Percentiles rank a stretch among this genome's conserved stretches.
phyloP scores from a whole-genome alignment of 192 early-diverging fungal species.

The Podila epigama region DNA sequence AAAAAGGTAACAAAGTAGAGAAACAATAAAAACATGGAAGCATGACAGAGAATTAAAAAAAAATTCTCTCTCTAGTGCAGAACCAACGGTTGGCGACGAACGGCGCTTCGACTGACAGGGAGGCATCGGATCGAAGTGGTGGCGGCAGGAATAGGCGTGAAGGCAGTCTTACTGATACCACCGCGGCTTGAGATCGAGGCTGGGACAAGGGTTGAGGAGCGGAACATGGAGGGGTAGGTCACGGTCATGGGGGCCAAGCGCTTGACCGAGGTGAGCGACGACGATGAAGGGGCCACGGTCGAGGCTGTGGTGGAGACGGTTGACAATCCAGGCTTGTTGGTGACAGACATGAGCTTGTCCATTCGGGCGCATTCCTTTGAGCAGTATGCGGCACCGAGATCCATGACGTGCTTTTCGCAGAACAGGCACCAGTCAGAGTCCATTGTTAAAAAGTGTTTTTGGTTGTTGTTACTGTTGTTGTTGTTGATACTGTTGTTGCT shows the following conservation, averaged over 20 bases:
- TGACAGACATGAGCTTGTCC: slow-evolving; percentile 46
- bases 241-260: slow-evolving; percentile 40
- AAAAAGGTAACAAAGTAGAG: too few species aligned
- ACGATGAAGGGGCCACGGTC: not conserved
- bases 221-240: slow-evolving; percentile 40
- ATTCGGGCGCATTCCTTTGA: slow-evolving; percentile 45
- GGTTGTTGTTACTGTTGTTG: slow-evolving; percentile 1
- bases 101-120: slow-evolving; percentile 23
- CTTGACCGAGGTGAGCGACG: slow-evolving; percentile 19
- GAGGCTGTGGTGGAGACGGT: not conserved
- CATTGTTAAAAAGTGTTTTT: slow-evolving; percentile 15
- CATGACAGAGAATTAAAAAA: too few species aligned
- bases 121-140: slow-evolving; percentile 44
- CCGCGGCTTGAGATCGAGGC: slow-evolving; percentile 43
- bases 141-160: slow-evolving; percentile 30
- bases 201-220: slow-evolving; percentile 37
- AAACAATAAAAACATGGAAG: too few species aligned
- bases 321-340: slow-evolving; percentile 5
- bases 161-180: slow-evolving; percentile 44
- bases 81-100: slow-evolving; percentile 44
- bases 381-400: slow-evolving; percentile 47
- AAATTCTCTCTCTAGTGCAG: too few species aligned
- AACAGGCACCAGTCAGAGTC: slow-evolving; percentile 52
- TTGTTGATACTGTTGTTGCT: not conserved
- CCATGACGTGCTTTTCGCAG: slow-evolving; percentile 50